A percentile compares a stretch with the other conserved stretches of the same genome.
These are phyloP conservation scores for Russula compacta DNA, from an alignment of 768 basidiomycete genomes.

Conservation along the genomic window DNA sequence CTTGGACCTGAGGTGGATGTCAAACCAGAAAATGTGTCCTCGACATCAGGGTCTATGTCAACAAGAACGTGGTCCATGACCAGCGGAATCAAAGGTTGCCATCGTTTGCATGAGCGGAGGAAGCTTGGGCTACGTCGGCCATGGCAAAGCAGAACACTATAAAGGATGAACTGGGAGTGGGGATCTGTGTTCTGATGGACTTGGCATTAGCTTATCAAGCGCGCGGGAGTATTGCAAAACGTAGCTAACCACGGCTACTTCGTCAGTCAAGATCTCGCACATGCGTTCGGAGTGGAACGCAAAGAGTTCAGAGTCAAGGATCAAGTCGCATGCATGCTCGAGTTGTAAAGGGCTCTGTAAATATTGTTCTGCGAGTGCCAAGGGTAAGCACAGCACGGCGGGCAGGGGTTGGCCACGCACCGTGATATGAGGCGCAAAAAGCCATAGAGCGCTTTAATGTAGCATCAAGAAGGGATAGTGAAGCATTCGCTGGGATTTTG, in stretches of 20 bases:
- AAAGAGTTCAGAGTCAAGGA: conserved; percentile 83
- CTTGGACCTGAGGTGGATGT: conserved; percentile 29
- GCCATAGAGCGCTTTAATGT: conserved; percentile 67
- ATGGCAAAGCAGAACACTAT: conserved; percentile 64
- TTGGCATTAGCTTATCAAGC: background rate
- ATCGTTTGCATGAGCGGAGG: conserved; percentile 73
- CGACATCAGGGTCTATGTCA: conserved; percentile 70
- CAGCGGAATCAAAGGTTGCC: conserved; percentile 72
- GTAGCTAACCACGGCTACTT: conserved; percentile 51
- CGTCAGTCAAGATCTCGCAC: conserved; percentile 68
- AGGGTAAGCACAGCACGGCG: background rate
- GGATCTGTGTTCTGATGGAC: conserved; percentile 67
- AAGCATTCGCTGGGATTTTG: conserved; percentile 52
- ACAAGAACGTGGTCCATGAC: conserved; percentile 79
- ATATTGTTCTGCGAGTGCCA: conserved; percentile 55
- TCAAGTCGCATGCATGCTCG: conserved; percentile 67
- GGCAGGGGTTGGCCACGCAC: conserved; percentile 34
- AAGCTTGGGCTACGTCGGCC: conserved; percentile 62
- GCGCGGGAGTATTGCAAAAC: background rate
- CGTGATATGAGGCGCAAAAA: conserved; percentile 80
- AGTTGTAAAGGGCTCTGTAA: conserved; percentile 77
- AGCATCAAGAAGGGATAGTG: conserved; percentile 68
- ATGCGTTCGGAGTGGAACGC: conserved; percentile 87
- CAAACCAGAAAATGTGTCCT: conserved; percentile 34
- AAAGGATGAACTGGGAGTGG: conserved; percentile 71